Evolutionary conservation across 192 early-diverging fungal genomes (phyloP).

Genomic region (Rhizophagus clarus): DNA sequence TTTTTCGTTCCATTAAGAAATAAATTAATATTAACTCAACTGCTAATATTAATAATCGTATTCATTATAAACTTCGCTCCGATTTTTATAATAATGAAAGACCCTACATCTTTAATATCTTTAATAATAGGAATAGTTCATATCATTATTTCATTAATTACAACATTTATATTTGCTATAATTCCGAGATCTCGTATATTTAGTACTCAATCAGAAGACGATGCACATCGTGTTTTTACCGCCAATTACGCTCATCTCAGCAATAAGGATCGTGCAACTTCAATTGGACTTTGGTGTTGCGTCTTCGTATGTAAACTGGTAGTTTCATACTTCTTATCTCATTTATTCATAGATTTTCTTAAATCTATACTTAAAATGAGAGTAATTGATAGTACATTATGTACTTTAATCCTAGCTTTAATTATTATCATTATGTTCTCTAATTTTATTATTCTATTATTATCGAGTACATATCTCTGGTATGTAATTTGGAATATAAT

Average conservation of each 20-base stretch:
- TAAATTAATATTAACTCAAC: slow-evolving; percentile 55
- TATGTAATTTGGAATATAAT: slow-evolving; percentile 84
- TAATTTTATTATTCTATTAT: slow-evolving; percentile 74
- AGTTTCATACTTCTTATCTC: slow-evolving; percentile 81
- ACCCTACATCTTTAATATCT: slow-evolving; percentile 47
- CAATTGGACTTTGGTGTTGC: slow-evolving; percentile 68
- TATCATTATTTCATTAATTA: slow-evolving; percentile 66
- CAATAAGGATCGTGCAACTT: slow-evolving; percentile 66
- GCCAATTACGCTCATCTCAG: slow-evolving; percentile 75
- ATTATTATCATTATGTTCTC: slow-evolving; percentile 75
- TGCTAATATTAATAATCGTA: slow-evolving; percentile 59
- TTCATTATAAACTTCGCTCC: slow-evolving; percentile 67
- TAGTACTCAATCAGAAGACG: slow-evolving; percentile 34
- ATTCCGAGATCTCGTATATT: slow-evolving; percentile 67
- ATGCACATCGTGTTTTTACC: slow-evolving; percentile 63
- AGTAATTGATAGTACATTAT: slow-evolving; percentile 54
- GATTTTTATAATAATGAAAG: slow-evolving; percentile 57
- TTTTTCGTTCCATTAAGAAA: slow-evolving; percentile 66
- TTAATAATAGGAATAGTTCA: slow-evolving; percentile 67
- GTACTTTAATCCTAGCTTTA: slow-evolving; percentile 66
- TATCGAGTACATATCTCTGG: slow-evolving; percentile 87
- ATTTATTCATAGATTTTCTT: slow-evolving; percentile 79
- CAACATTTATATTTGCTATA: slow-evolving; percentile 66
- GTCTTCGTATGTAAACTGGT: slow-evolving; percentile 77
- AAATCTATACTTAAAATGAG: slow-evolving; percentile 53